Base-by-base conservation (phyloP, 768 basidiomycete species). In the Boletus insuetus region DNA sequence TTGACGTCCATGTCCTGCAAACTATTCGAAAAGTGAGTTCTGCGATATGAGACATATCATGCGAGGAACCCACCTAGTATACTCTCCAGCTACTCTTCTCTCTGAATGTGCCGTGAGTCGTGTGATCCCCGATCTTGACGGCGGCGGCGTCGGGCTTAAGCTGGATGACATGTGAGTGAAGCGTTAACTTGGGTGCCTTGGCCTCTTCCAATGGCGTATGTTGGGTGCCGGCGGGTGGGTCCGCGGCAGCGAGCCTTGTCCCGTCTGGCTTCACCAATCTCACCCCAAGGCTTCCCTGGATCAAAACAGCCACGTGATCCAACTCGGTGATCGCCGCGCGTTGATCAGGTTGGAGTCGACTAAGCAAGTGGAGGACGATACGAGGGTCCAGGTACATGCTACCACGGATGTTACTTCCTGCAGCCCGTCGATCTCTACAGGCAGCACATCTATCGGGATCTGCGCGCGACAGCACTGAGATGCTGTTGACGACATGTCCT, bases 221-320 rank as follows among this genome's bases (percentile, higher is more conserved):
- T 4, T 44, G 3, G 2, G 17, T 0, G 16, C 19, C 17, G 3
- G 11, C 6, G 14, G 4, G 0, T 5, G 51, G 45, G 14, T 53
- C 63, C 6, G 55, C 32, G 19, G n/a, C 20, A 5, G 63, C 63
- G 6, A 64, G 41, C 3, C 0, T 3, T 1, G 45, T 65, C 19
- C 56, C 63, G 5, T 61, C 55, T 20, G 63, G 53, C 6, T n/a
- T 49, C 32, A 62, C 61, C 32, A 62, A 4, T 20, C 61, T 53
- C 39, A 51, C 19, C 19, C 52, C 61, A 12, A 63, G 45, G 49
- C 60, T 58, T 6, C 20, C 49, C 13, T 51, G 32, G 31, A 62
- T 35, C 37, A 62, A 14, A 9, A 10, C 19, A 6, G 13, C 31
- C 1, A 62, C 3, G 6, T 35, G 7, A 0, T 51, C 35, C 34